These are phyloP conservation scores for Mrakia gelida DNA, from an alignment of 768 basidiomycete genomes.

Conservation along the genomic window DNA sequence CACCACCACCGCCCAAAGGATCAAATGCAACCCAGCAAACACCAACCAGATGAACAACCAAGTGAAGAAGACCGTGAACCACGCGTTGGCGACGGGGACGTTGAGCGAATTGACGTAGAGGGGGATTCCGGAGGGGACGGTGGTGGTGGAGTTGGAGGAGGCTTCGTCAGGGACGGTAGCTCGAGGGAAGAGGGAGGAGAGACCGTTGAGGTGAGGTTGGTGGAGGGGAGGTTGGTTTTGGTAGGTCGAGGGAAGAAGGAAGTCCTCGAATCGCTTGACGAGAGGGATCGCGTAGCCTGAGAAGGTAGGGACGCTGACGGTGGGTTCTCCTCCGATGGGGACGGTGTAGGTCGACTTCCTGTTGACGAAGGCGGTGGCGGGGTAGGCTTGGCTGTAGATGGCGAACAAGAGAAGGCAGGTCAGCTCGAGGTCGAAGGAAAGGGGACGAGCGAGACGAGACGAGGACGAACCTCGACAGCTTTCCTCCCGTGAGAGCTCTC, in stretches of 20 bases:
- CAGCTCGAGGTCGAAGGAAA: background rate
- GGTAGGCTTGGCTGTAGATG: slow-evolving; percentile 41
- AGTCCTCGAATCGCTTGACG: slow-evolving; percentile 36
- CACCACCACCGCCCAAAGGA: slow-evolving; percentile 54
- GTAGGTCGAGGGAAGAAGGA: slow-evolving; percentile 33
- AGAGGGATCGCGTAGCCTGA: slow-evolving; percentile 28
- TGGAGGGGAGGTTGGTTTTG: background rate
- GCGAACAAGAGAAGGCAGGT: background rate
- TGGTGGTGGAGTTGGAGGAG: slow-evolving; percentile 39
- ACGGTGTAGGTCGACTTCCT: slow-evolving; percentile 48
- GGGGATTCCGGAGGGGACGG: slow-evolving; percentile 69
- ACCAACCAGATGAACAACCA: slow-evolving; percentile 66
- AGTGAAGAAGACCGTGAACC: slow-evolving; percentile 79
- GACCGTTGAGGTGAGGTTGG: slow-evolving; percentile 23
- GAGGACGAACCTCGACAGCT: slow-evolving; percentile 45
- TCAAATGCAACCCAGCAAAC: slow-evolving; percentile 51
- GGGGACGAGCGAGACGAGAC: background rate
- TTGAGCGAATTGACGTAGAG: slow-evolving; percentile 71
- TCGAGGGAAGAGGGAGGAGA: slow-evolving; percentile 31
- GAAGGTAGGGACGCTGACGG: slow-evolving; percentile 10
- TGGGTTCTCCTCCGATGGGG: slow-evolving; percentile 3
- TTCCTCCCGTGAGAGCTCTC: slow-evolving; percentile 76
- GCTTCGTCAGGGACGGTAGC: slow-evolving; percentile 38
- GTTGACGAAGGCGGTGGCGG: slow-evolving; percentile 71
- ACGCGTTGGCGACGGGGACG: slow-evolving; percentile 80